Conservation (phyloP, 306 rosid species). For the Fragaria ananassa region DNA sequence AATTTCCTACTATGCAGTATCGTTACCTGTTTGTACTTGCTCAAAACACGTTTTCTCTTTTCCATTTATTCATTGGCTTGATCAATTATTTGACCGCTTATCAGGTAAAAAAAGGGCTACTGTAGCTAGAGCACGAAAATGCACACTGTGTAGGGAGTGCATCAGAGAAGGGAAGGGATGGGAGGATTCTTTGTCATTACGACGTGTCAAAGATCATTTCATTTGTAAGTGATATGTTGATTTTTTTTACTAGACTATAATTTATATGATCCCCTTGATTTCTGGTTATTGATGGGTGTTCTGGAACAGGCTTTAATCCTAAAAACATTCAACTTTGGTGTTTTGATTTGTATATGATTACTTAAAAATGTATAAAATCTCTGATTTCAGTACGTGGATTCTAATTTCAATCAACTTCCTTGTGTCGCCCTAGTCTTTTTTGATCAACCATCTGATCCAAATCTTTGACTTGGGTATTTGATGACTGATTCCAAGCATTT, state of each 20-base stretch:
- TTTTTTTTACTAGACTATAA: too few species aligned
- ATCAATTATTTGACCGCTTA: slow-evolving; percentile 27
- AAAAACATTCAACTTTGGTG: neutral
- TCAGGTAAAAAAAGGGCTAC: slow-evolving; percentile 71
- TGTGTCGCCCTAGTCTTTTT: slow-evolving; percentile 6
- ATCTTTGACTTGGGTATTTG: neutral
- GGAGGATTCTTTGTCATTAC: slow-evolving; percentile 74
- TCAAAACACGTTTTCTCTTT: neutral
- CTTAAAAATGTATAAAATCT: neutral
- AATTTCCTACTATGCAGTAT: slow-evolving; percentile 10
- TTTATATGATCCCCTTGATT: neutral
- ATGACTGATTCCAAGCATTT: neutral
- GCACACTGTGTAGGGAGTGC: slow-evolving; percentile 96
- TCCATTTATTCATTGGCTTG: neutral
- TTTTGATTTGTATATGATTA: neutral
- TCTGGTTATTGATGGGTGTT: neutral
- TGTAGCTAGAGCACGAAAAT: slow-evolving; percentile 63
- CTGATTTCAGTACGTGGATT: neutral
- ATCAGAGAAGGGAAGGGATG: slow-evolving; percentile 84
- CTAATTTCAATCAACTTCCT: neutral
- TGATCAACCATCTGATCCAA: neutral
- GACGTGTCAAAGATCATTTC: slow-evolving; percentile 86
- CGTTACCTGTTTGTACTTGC: neutral
- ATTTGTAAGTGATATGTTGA: slow-evolving; percentile 62
- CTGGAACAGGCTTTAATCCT: neutral